These are phyloP conservation scores for Pseudogymnoascus sp. DNA, from an alignment of 2,329 filamentous ascomycete genomes.

Conservation along the genomic window DNA sequence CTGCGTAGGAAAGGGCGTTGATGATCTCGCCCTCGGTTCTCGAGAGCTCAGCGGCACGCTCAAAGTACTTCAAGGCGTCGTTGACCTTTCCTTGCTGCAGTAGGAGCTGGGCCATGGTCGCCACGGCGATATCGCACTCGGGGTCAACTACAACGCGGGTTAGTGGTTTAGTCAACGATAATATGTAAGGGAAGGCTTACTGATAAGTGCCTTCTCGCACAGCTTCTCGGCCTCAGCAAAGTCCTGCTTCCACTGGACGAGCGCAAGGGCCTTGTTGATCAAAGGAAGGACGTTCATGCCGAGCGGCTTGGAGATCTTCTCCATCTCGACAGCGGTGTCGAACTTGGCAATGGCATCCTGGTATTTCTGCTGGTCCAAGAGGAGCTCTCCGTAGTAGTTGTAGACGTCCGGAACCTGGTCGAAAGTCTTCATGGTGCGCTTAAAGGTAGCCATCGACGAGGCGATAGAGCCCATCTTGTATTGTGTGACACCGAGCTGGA, in stretches of 20 bases:
- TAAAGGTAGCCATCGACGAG: slow-evolving; percentile 97
- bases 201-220: slow-evolving; percentile 94
- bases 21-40: slow-evolving; percentile 92
- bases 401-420: slow-evolving; percentile 94
- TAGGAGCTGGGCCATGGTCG: slow-evolving; percentile 95
- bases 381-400: slow-evolving; percentile 97
- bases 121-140: slow-evolving; percentile 96
- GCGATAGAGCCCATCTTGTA: slow-evolving; percentile 99
- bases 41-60: slow-evolving; percentile 88
- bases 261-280: slow-evolving; percentile 94
- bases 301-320: slow-evolving; percentile 86
- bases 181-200: slow-evolving; percentile 46
- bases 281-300: slow-evolving; percentile 96
- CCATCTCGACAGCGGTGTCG: slow-evolving; percentile 96
- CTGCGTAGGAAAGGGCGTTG: slow-evolving; percentile 92
- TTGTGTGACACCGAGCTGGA: slow-evolving; percentile 96
- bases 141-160: slow-evolving; percentile 63
- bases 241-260: slow-evolving; percentile 98
- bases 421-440: slow-evolving; percentile 96
- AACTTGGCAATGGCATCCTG: slow-evolving; percentile 96
- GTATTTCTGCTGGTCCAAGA: slow-evolving; percentile 94
- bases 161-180: slow-evolving; percentile 9
- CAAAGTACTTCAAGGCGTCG: slow-evolving; percentile 92
- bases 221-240: slow-evolving; percentile 90
- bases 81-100: slow-evolving; percentile 96